phyloP scores from a whole-genome alignment of 2,329 filamentous ascomycete species.

The Samsoniella hepiali region DNA sequence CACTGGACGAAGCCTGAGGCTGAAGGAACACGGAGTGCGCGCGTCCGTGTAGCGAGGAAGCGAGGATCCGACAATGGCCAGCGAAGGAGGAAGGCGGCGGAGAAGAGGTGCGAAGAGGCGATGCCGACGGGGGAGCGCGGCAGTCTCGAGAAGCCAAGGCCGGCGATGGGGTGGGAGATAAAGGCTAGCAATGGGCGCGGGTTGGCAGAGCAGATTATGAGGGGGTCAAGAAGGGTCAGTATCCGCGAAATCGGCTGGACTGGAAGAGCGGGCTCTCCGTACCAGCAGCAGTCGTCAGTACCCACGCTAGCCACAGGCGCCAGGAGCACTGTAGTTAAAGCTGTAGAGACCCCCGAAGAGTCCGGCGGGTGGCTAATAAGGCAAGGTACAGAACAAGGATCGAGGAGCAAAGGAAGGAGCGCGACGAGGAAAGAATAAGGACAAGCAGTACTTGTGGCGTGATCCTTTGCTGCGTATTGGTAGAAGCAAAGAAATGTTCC shows the following conservation, averaged over 20 bases:
- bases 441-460: neutral
- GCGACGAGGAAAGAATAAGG: neutral
- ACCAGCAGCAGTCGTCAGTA: neutral
- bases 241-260: conserved; percentile 10
- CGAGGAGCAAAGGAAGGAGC: neutral
- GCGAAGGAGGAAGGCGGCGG: neutral
- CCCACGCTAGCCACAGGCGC: conserved; percentile 3
- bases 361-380: neutral
- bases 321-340: neutral
- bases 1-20: conserved; percentile 14
- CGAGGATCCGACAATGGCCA: neutral
- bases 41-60: conserved; percentile 15
- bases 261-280: neutral
- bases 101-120: conserved; percentile 7
- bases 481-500: neutral
- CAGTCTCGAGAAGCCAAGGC: conserved; percentile 1
- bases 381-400: neutral
- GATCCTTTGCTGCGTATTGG: neutral
- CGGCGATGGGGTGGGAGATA: conserved; percentile 12
- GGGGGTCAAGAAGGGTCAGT: conserved; percentile 10
- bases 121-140: conserved; percentile 13
- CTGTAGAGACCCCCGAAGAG: neutral
- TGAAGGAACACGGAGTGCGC: conserved; percentile 11
- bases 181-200: conserved; percentile 16
- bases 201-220: conserved; percentile 16